These are phyloP conservation scores for Tulasnella sp. DNA, from an alignment of 768 basidiomycete species.

Conservation along the genomic window DNA sequence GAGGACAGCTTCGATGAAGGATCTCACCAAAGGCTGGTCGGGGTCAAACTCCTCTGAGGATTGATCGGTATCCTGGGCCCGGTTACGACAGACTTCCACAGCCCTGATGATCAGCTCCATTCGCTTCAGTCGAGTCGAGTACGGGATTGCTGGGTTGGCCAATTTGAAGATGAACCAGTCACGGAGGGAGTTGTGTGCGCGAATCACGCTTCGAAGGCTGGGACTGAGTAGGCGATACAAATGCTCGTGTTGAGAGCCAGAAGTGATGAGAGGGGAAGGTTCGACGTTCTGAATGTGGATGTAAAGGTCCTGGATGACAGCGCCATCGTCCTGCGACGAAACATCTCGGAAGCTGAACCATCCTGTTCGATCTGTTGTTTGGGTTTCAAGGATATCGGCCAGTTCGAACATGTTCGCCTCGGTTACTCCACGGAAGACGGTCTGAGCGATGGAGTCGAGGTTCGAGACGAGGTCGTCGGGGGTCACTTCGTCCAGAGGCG, in stretches of 20 bases:
- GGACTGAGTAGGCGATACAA: conserved; percentile 74
- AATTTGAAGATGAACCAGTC: conserved; percentile 79
- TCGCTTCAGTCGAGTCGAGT: conserved; percentile 65
- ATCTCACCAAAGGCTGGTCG: conserved; percentile 70
- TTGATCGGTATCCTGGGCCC: conserved; percentile 41
- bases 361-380: conserved; percentile 74
- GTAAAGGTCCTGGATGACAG: conserved; percentile 82
- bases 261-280: conserved; percentile 71
- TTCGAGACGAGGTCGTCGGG: conserved; percentile 77
- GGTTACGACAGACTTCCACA: conserved; percentile 71
- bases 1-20: conserved; percentile 78
- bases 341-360: conserved; percentile 73
- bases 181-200: conserved; percentile 73
- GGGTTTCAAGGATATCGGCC: conserved; percentile 78
- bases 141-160: conserved; percentile 64
- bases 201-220: conserved; percentile 71
- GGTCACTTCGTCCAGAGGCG: conserved; percentile 64
- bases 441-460: conserved; percentile 73
- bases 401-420: conserved; percentile 77
- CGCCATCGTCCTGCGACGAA: conserved; percentile 54
- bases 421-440: conserved; percentile 70
- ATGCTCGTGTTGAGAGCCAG: conserved; percentile 62
- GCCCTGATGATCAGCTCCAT: conserved; percentile 74
- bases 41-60: conserved; percentile 47
- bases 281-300: conserved; percentile 72